A percentile compares a stretch with the other conserved stretches of the same genome.
Evolutionary conservation across 2,329 filamentous ascomycete species (phyloP).

Genomic region (Didymosphaeria variabile): DNA sequence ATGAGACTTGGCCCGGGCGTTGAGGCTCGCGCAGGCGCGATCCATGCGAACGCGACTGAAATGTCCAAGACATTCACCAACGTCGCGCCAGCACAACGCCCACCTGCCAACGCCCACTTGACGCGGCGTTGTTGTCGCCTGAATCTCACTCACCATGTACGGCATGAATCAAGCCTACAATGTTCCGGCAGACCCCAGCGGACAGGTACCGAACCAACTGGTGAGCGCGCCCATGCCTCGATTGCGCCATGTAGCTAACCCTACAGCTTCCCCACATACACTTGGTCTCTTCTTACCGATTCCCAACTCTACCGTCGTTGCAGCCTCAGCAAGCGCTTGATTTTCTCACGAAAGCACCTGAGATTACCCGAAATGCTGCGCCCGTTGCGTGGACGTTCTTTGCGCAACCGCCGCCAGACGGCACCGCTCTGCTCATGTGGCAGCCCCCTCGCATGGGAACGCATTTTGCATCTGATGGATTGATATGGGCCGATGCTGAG

Average conservation of each 20-base stretch:
- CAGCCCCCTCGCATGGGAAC: conserved; percentile 75
- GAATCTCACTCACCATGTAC: conserved; percentile 37
- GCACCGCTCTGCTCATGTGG: conserved; percentile 86
- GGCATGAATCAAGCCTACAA: conserved; percentile 46
- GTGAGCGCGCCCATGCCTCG: conserved; percentile 32
- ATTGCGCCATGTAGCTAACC: conserved; percentile 27
- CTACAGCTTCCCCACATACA: conserved; percentile 85
- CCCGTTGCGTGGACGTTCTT: conserved; percentile 95
- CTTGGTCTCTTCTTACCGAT: conserved; percentile 83
- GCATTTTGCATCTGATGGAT: conserved; percentile 89
- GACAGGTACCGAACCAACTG: conserved; percentile 44
- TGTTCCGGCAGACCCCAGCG: conserved; percentile 41
- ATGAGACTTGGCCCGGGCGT: background rate
- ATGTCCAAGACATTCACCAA: conserved; percentile 29
- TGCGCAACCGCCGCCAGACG: conserved; percentile 77
- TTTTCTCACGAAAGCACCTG: conserved; percentile 83
- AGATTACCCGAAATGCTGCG: conserved; percentile 83
- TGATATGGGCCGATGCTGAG: conserved; percentile 87
- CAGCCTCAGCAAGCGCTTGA: conserved; percentile 80
- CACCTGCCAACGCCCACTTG: conserved; percentile 19
- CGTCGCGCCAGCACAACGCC: conserved; percentile 29
- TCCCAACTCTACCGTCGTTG: conserved; percentile 76
- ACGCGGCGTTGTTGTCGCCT: conserved; percentile 40
- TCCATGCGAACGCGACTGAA: conserved; percentile 20
- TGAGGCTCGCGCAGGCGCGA: conserved; percentile 17